phyloP scores from a whole-genome alignment of 164 flowering plant genomes.

The Berberis thunbergii region DNA sequence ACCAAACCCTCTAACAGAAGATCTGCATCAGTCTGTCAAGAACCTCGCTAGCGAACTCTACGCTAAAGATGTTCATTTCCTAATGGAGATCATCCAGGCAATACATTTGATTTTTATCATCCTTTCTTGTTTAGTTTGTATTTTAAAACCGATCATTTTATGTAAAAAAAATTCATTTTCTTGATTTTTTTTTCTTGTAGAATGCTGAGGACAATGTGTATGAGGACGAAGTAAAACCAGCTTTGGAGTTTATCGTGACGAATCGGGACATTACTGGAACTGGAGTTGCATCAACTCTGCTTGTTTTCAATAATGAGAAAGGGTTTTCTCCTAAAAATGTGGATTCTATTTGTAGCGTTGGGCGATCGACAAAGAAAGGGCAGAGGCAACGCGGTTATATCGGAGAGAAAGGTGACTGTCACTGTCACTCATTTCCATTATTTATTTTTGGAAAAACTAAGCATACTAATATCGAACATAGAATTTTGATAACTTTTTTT shows the following conservation, averaged over 20 bases:
- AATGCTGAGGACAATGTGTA: constrained; percentile 69
- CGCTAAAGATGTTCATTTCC: constrained; percentile 62
- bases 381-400: constrained; percentile 45
- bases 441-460: neutral
- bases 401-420: constrained; percentile 51
- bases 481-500: neutral
- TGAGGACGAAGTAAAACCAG: constrained; percentile 35
- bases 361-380: constrained; percentile 56
- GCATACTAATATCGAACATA: too few relatives aligned
- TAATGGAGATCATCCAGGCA: constrained; percentile 73
- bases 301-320: constrained; percentile 55
- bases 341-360: constrained; percentile 55
- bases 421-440: neutral
- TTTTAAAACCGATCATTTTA: neutral
- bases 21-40: constrained; percentile 51
- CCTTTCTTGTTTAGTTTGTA: too few relatives aligned
- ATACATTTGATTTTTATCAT: neutral
- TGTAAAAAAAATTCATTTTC: neutral
- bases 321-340: constrained; percentile 51
- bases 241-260: constrained; percentile 51
- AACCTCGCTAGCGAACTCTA: constrained; percentile 62
- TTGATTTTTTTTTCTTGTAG: constrained; percentile 16
- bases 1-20: constrained; percentile 32
- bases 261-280: constrained; percentile 45
- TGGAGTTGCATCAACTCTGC: constrained; percentile 48